Base-by-base conservation (phyloP, 257 asterid species). In the Capsicum chinense region DNA sequence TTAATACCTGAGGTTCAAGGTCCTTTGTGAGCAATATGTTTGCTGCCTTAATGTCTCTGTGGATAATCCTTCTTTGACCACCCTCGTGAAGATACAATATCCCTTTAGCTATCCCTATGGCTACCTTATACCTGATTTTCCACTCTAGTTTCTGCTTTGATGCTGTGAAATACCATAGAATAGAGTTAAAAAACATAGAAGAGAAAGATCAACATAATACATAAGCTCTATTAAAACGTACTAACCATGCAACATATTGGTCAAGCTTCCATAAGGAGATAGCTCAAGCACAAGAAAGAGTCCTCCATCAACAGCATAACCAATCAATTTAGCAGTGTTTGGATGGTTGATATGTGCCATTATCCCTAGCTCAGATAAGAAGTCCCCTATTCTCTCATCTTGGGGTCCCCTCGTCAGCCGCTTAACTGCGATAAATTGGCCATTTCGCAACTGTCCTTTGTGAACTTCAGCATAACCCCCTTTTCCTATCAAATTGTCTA, bases 281-380 rank as follows among this genome's bases (percentile, higher is more conserved):
- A 97, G 85, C 91, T 97, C 99, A 19, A 97, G 98, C 2, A 97
- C 98, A 83, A 97, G 97, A 87, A 88, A 90, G 88, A 93, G 85
- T 87, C 98, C 98, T 5, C 97, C 92, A 90, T 93, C 99, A 33
- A 93, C 98, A 39, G 98, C 98, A 83, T 97, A 97, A 52, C 99
- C 99, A 1, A 97, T 89, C 93, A 95, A 67, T 79, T 90, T 97
- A 58, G 99, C 97, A 4, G 99, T 97, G 79, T 97, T 97, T 12
- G 98, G 98, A 89, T 97, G 98, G 83, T 93, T 92, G 33, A 97
- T 90, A 78, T 97, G 99, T 17, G 96, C 99, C 99, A 97, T 97
- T 83, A 97, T 95, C 81, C 99, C 99, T 39, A 97, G 95, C 83
- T 97, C 99, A 0, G 98, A 86, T 35, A 97, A 89, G 84, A 97